These are phyloP conservation scores for Botrytis fabae DNA, from an alignment of 2,329 filamentous ascomycete species.

Conservation along the genomic window DNA sequence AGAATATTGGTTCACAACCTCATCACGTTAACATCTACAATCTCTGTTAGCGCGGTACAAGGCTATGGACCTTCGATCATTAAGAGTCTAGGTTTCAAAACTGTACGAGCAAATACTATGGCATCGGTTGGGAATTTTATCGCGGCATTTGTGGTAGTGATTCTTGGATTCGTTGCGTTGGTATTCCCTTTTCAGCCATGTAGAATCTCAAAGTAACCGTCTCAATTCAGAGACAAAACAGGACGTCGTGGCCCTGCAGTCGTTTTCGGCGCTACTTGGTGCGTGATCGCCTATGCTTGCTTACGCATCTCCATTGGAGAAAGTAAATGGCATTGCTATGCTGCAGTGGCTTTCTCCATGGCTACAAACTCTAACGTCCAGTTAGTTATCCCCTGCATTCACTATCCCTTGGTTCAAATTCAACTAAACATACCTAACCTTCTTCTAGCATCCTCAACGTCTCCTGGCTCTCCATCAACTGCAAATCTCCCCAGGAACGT, in stretches of 20 bases:
- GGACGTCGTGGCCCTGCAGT: neutral
- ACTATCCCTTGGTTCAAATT: neutral
- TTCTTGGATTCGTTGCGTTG: neutral
- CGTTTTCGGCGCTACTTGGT: neutral
- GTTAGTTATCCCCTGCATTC: neutral
- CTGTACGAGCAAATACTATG: neutral
- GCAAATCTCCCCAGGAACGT: neutral
- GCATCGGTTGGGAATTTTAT: neutral
- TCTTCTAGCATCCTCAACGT: neutral
- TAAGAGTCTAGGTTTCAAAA: neutral
- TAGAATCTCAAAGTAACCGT: neutral
- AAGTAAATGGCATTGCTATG: neutral
- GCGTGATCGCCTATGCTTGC: neutral
- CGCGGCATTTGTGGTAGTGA: neutral
- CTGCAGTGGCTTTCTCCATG: neutral
- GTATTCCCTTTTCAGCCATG: neutral
- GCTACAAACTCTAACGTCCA: neutral
- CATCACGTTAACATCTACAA: neutral
- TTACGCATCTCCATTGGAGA: neutral
- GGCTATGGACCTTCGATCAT: neutral
- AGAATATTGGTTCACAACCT: neutral
- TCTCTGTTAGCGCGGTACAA: neutral
- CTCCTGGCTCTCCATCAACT: neutral
- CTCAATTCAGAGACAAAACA: neutral
- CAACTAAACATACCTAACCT: accelerated